phyloP scores from a whole-genome alignment of 1,284 basidiomycete species.

The Macrocystidia cucumis region DNA sequence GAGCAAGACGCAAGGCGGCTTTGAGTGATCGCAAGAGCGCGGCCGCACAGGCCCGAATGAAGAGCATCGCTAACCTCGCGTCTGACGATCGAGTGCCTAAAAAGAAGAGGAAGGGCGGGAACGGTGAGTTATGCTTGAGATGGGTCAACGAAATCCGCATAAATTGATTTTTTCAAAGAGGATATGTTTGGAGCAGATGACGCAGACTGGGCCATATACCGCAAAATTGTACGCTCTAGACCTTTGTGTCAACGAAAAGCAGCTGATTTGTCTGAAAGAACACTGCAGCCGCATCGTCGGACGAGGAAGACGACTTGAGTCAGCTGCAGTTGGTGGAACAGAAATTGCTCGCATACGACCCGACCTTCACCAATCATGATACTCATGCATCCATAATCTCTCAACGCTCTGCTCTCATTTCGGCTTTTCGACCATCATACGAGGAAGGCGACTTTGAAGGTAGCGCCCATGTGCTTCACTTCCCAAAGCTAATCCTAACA shows the following conservation, averaged over 20 bases:
- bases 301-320: slow-evolving; percentile 88
- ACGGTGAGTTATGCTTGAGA: slow-evolving; percentile 41
- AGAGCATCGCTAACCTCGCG: slow-evolving; percentile 90
- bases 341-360: slow-evolving; percentile 80
- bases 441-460: slow-evolving; percentile 66
- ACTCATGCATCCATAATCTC: slow-evolving; percentile 77
- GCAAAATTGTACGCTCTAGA: slow-evolving; percentile 71
- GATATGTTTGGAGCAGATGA: slow-evolving; percentile 95
- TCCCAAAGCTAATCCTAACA: neutral
- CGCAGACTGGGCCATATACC: slow-evolving; percentile 96
- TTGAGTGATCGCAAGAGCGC: slow-evolving; percentile 90
- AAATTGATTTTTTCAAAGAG: slow-evolving; percentile 38
- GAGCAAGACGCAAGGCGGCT: slow-evolving; percentile 77
- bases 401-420: slow-evolving; percentile 77
- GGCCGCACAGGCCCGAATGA: slow-evolving; percentile 95
- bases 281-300: slow-evolving; percentile 82
- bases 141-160: neutral
- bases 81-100: slow-evolving; percentile 74
- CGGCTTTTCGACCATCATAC: slow-evolving; percentile 75
- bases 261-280: slow-evolving; percentile 42
- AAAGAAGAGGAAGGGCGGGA: slow-evolving; percentile 73
- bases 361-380: slow-evolving; percentile 72
- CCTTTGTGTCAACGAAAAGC: too few species aligned
- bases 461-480: slow-evolving; percentile 18
- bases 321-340: slow-evolving; percentile 73